These are phyloP conservation scores for Cystofilobasidium macerans DNA, from an alignment of 768 basidiomycete genomes.

Conservation along the genomic window DNA sequence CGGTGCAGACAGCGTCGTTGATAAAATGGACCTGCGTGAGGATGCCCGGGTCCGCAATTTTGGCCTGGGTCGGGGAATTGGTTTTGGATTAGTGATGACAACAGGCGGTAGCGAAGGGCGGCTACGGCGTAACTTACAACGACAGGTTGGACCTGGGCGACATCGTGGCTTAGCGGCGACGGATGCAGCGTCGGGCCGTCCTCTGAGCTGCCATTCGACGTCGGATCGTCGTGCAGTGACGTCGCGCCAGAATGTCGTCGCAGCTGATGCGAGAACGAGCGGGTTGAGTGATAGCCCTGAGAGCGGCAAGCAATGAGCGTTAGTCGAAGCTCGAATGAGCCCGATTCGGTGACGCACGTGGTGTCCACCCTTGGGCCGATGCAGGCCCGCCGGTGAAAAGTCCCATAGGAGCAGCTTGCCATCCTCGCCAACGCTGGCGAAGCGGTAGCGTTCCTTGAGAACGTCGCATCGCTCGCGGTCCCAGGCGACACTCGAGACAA, in stretches of 20 bases:
- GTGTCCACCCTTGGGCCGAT: conserved; percentile 58
- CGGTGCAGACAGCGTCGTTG: conserved; percentile 64
- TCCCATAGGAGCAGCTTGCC: conserved; percentile 93
- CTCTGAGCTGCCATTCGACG: background rate
- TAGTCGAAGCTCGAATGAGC: conserved; percentile 58
- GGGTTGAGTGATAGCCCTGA: conserved; percentile 32
- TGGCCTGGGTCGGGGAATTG: conserved; percentile 48
- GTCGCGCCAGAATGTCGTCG: conserved; percentile 6
- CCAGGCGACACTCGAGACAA: conserved; percentile 78
- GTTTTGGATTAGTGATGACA: background rate
- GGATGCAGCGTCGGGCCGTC: conserved; percentile 51
- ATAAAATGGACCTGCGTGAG: conserved; percentile 64
- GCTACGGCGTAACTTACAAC: conserved; percentile 46
- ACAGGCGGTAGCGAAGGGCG: background rate
- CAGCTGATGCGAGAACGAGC: conserved; percentile 25
- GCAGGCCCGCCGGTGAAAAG: conserved; percentile 80
- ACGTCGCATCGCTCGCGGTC: conserved; percentile 81
- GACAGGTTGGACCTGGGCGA: conserved; percentile 81
- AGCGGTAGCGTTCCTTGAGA: conserved; percentile 58
- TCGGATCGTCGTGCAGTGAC: background rate
- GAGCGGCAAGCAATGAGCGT: conserved; percentile 47
- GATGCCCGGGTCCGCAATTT: conserved; percentile 68
- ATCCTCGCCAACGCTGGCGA: conserved; percentile 93
- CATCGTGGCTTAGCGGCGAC: conserved; percentile 80
- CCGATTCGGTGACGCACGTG: conserved; percentile 32